A percentile compares a stretch with the other conserved stretches of the same genome.
These are phyloP conservation scores for Microcera coccophila DNA, from an alignment of 2,329 filamentous ascomycete species.

Conservation along the genomic window DNA sequence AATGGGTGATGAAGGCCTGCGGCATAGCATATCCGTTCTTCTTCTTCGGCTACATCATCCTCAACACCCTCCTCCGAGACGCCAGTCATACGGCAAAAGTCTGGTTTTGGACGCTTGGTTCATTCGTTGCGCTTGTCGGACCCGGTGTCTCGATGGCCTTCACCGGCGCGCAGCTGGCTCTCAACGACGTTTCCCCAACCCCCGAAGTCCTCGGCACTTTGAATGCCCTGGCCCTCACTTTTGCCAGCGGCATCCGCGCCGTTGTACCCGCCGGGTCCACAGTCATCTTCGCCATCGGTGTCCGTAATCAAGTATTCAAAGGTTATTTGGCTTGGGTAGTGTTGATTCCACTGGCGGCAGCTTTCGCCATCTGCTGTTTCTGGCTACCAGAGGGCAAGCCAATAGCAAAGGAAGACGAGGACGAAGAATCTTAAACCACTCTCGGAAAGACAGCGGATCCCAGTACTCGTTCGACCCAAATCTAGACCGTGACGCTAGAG, in stretches of 20 bases:
- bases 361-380: constrained; percentile 22
- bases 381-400: constrained; percentile 29
- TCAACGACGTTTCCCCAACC: constrained; percentile 70
- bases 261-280: constrained; percentile 64
- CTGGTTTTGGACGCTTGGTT: constrained; percentile 53
- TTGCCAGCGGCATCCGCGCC: constrained; percentile 58
- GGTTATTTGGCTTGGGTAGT: constrained; percentile 51
- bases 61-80: constrained; percentile 46
- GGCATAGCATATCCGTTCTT: constrained; percentile 57
- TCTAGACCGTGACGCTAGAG: no score
- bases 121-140: constrained; percentile 48
- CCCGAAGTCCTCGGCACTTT: constrained; percentile 63
- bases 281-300: constrained; percentile 64
- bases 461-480: no score
- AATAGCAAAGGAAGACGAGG: constrained; percentile 9
- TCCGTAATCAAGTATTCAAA: constrained; percentile 54
- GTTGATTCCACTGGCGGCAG: constrained; percentile 29
- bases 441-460: no score
- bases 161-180: constrained; percentile 65
- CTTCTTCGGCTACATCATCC: constrained; percentile 53
- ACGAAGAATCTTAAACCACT: constrained; percentile 2
- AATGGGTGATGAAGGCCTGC: constrained; percentile 58
- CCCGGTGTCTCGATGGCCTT: constrained; percentile 65
- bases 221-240: constrained; percentile 60
- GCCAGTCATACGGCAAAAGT: constrained; percentile 34